Evolutionary conservation across 352 stramenopile genomes (phyloP), one percentile per base, ranked within the genome.

Genomic region (Ophiocytium majus): DNA sequence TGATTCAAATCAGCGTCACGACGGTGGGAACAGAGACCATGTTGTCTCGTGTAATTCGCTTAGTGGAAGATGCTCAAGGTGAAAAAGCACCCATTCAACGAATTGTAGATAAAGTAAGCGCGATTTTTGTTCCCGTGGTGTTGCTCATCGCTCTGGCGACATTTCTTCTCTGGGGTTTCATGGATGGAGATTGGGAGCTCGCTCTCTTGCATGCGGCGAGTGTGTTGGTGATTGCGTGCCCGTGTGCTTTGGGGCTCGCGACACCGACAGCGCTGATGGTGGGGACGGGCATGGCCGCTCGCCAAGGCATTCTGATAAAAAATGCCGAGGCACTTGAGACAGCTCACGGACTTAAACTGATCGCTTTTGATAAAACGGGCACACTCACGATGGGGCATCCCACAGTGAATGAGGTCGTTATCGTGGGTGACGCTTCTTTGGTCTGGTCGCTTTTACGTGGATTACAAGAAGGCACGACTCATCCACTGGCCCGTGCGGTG

Each of bases 201-300:
- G 93, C 94, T n/a, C 94, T 98, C 80, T 96, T 98, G 90, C 98
- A 97, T 85, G 94, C 91, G 17, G 98, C 98, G 63, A 94, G 94
- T 64, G 97, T 98, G 14, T 92, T 98, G 9, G 96, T 99, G 9
- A 94, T 99, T 19, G 96, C 96, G 63, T 99, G 96, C 87, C 96
- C 96, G 0, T 99, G 96, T 91, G 95, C 95, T 0, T 87, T 98
- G 31, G 96, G 96, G 0, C 89, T 99, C 14, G 82, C 82, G 37
- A 86, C 85, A 93, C 87, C 78, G 90, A 97, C 76, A 91, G 82
- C 83, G 33, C 35, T 85, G 35, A 82, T 85, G 71, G 81, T 85
- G n/a, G 96, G 96, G 36, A 98, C 95, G 0, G 96, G 96, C 66
- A 94, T 98, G 0, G 96, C 95, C 28, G 96, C 96, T 32, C 90